Conservation (phyloP, 139 green algal genomes). For the Asterochloris erici region DNA sequence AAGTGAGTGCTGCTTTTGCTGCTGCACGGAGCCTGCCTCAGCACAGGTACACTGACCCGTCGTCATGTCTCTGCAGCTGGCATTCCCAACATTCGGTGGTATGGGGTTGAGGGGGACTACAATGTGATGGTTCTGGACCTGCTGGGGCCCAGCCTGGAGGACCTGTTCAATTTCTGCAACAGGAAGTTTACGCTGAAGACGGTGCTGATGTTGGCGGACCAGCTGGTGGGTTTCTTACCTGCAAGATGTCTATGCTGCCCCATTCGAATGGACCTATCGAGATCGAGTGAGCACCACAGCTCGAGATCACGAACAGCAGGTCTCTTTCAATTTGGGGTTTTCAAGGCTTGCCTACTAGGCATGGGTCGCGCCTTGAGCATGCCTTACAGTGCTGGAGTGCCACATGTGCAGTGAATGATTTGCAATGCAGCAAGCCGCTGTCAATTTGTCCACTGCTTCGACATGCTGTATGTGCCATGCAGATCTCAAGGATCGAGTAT, state of each 20-base stretch:
- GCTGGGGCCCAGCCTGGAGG: constrained; percentile 93
- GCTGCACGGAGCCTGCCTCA: background rate
- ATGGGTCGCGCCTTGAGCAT: no score
- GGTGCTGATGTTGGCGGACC: constrained; percentile 98
- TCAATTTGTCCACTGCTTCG: background rate
- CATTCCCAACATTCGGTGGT: constrained; percentile 98
- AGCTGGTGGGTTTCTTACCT: constrained; percentile 72
- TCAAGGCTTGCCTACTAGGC: no score
- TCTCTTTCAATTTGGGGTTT: no score
- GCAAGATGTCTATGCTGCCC: no score
- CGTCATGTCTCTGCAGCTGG: constrained; percentile 69
- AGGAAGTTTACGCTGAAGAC: constrained; percentile 98
- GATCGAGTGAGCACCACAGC: background rate
- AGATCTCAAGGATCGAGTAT: constrained; percentile 95
- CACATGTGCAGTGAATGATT: no score
- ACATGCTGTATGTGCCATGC: constrained; percentile 17
- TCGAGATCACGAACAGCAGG: background rate
- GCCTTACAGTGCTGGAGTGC: no score
- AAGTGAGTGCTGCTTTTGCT: constrained; percentile 50
- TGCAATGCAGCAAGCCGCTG: no score
- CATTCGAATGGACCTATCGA: no score
- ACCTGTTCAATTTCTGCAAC: constrained; percentile 99
- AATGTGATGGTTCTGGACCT: constrained; percentile 99
- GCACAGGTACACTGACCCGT: background rate
- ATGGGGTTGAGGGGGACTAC: constrained; percentile 98